Percentiles rank a stretch among this genome's conserved stretches.
Conservation (phyloP, 768 basidiomycete species). For the Termitomyces sp. region DNA sequence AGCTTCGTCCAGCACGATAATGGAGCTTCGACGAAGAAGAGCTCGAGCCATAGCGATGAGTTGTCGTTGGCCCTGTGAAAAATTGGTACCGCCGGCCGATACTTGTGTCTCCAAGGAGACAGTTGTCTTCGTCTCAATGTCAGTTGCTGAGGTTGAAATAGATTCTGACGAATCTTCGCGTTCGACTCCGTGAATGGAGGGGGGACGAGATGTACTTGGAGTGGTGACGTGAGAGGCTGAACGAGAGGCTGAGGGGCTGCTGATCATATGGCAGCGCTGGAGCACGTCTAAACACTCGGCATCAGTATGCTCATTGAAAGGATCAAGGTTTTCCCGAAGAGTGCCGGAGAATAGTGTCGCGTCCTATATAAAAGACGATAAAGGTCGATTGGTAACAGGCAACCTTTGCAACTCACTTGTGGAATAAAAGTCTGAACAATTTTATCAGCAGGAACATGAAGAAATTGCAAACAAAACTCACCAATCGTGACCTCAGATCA, state of each 20-base stretch:
- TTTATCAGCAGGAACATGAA: background rate
- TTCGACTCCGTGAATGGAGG: conserved; percentile 37
- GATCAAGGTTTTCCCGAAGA: conserved; percentile 70
- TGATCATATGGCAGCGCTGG: conserved; percentile 74
- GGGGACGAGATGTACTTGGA: conserved; percentile 39
- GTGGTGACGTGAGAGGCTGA: conserved; percentile 37
- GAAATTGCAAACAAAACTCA: conserved; percentile 27
- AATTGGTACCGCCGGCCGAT: conserved; percentile 83
- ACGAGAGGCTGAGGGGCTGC: conserved; percentile 44
- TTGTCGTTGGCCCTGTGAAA: conserved; percentile 90
- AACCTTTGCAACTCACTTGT: conserved; percentile 28
- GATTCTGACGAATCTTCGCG: conserved; percentile 36
- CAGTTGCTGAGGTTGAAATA: conserved; percentile 40
- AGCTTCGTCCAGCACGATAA: conserved; percentile 80
- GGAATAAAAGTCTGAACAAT: conserved; percentile 67
- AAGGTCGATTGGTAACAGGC: background rate
- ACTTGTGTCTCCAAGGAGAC: conserved; percentile 75
- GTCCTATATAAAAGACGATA: conserved; percentile 32
- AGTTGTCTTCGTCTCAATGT: conserved; percentile 48
- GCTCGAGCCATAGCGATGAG: conserved; percentile 85
- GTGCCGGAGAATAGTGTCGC: conserved; percentile 80
- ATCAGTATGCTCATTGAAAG: conserved; percentile 79
- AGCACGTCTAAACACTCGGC: conserved; percentile 78
- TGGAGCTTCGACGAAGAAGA: conserved; percentile 60
- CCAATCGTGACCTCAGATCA: conserved; percentile 73